Evolutionary conservation across 2,329 filamentous ascomycete species (phyloP).

Genomic region (Epichloe brachyelytri): DNA sequence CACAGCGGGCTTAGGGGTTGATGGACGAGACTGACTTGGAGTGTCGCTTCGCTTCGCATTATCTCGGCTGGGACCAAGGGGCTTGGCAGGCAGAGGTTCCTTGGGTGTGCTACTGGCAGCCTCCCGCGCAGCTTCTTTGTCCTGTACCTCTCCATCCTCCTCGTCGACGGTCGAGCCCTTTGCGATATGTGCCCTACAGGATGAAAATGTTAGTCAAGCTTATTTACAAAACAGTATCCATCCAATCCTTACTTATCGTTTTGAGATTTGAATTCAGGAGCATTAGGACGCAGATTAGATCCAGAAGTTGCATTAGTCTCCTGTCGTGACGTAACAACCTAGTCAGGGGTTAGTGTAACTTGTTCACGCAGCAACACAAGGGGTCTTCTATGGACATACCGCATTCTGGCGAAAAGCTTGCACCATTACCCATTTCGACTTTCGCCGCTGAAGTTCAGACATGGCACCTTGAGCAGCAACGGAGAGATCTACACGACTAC

Average conservation of each 20-base stretch:
- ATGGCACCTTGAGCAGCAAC: constrained; percentile 60
- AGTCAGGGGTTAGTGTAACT: not conserved
- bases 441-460: constrained; percentile 54
- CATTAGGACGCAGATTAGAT: constrained; percentile 42
- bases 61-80: constrained; percentile 15
- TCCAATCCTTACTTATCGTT: constrained; percentile 22
- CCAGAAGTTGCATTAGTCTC: constrained; percentile 17
- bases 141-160: constrained; percentile 63
- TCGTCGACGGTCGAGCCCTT: constrained; percentile 30
- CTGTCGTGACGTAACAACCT: constrained; percentile 17
- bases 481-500: constrained; percentile 58
- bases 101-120: constrained; percentile 9
- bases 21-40: constrained; percentile 12
- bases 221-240: not conserved
- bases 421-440: constrained; percentile 59
- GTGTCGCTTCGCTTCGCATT: constrained; percentile 14
- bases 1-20: constrained; percentile 16
- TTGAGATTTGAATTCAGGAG: constrained; percentile 51
- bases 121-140: constrained; percentile 23
- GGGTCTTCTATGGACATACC: constrained; percentile 26
- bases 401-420: constrained; percentile 57
- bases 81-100: constrained; percentile 23
- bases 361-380: not conserved
- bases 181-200: constrained; percentile 8
- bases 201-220: constrained; percentile 8